Evolutionary conservation across 2,329 filamentous ascomycete species (phyloP).

Genomic region (Penicillium capsulatum): DNA sequence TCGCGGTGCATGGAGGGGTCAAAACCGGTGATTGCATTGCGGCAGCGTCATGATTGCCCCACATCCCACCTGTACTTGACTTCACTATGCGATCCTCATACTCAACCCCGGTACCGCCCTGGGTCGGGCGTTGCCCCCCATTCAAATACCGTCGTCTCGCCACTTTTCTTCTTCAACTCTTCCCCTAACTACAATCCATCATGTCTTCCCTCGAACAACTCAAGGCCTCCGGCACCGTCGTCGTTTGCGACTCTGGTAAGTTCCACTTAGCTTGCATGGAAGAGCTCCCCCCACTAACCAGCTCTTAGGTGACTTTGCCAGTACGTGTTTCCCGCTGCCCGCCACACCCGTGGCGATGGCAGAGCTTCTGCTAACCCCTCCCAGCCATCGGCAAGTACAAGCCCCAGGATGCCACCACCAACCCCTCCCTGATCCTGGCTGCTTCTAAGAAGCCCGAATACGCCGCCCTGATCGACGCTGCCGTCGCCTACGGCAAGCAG

Average conservation of each 20-base stretch:
- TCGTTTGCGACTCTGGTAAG: slow-evolving; percentile 95
- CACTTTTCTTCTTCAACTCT: slow-evolving; percentile 13
- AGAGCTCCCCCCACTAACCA: slow-evolving; percentile 28
- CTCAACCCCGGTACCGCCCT: slow-evolving; percentile 11
- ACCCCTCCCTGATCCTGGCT: slow-evolving; percentile 96
- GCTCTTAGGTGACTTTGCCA: slow-evolving; percentile 66
- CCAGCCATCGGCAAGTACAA: slow-evolving; percentile 98
- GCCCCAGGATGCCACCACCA: slow-evolving; percentile 99
- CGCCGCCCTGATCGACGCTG: slow-evolving; percentile 81
- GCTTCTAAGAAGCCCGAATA: slow-evolving; percentile 98
- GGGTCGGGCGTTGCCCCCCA: background rate
- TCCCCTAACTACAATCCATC: slow-evolving; percentile 6
- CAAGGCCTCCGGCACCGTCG: slow-evolving; percentile 92
- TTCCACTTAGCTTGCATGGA: slow-evolving; percentile 14
- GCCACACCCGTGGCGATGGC: slow-evolving; percentile 4
- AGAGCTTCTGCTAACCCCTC: slow-evolving; percentile 21
- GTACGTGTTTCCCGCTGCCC: slow-evolving; percentile 50
- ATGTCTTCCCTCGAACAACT: slow-evolving; percentile 95
- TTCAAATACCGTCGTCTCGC: slow-evolving; percentile 22
- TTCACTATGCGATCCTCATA: slow-evolving; percentile 11
- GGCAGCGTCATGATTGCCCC: slow-evolving; percentile 26
- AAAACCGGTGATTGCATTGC: slow-evolving; percentile 18
- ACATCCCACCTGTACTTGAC: slow-evolving; percentile 21
- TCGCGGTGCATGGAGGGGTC: slow-evolving; percentile 2
- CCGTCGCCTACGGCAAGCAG: slow-evolving; percentile 80